A percentile compares a stretch with the other conserved stretches of the same genome.
Conservation (phyloP, 129 eudicot genomes). For the Tagetes erecta region DNA sequence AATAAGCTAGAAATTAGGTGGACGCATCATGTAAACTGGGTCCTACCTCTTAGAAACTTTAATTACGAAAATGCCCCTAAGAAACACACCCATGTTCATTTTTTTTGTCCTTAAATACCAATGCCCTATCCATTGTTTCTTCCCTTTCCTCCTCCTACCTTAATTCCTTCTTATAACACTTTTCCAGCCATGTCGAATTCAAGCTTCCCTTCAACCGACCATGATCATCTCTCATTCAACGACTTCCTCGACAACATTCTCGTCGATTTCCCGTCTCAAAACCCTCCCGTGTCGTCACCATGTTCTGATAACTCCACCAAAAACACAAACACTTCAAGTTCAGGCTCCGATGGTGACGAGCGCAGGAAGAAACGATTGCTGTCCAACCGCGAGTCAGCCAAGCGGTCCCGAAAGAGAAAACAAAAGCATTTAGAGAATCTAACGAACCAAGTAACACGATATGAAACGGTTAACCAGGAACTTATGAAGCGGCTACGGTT, state of each 20-base stretch:
- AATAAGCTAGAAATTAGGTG: neutral
- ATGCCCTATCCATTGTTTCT: constrained; percentile 23
- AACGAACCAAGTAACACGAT: constrained; percentile 43
- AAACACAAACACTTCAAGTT: constrained; percentile 20
- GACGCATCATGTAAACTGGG: neutral
- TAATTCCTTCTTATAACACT: neutral
- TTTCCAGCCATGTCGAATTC: constrained; percentile 28
- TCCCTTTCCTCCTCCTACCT: constrained; percentile 42
- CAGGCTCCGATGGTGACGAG: constrained; percentile 34
- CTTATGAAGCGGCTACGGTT: constrained; percentile 58
- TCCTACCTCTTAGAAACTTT: constrained; percentile 3
- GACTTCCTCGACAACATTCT: constrained; percentile 35
- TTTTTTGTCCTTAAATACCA: constrained; percentile 16
- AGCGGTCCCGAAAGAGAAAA: constrained; percentile 70
- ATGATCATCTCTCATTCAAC: constrained; percentile 2
- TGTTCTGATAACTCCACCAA: constrained; percentile 20
- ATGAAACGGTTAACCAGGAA: constrained; percentile 49
- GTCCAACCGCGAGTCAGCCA: constrained; percentile 86
- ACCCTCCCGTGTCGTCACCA: neutral
- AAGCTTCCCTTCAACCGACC: neutral
- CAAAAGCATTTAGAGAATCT: constrained; percentile 78
- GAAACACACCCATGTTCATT: neutral
- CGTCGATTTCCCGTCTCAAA: constrained; percentile 27
- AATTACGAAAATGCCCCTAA: neutral
- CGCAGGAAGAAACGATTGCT: constrained; percentile 67